Evolutionary conservation across 2,329 filamentous ascomycete species (phyloP).

Genomic region (Diplocarpon rosae): DNA sequence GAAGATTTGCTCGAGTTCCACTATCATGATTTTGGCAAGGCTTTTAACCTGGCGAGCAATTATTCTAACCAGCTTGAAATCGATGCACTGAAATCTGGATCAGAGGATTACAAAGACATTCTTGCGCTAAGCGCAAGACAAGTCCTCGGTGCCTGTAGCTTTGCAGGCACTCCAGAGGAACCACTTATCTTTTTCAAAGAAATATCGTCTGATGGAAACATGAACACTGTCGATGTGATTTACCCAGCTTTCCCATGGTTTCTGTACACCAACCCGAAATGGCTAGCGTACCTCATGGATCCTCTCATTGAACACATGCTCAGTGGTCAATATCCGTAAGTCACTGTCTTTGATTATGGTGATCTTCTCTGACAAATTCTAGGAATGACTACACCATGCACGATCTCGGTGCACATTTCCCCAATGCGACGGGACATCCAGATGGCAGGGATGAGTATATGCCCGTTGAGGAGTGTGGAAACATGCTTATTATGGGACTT

Average conservation of each 20-base stretch:
- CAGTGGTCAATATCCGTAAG: conserved; percentile 63
- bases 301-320: conserved; percentile 72
- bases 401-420: conserved; percentile 61
- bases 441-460: conserved; percentile 54
- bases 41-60: conserved; percentile 52
- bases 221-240: conserved; percentile 79
- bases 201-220: conserved; percentile 76
- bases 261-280: conserved; percentile 71
- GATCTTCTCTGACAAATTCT: neutral
- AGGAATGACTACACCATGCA: conserved; percentile 70
- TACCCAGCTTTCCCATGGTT: conserved; percentile 83
- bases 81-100: conserved; percentile 65
- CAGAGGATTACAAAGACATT: conserved; percentile 66
- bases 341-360: neutral
- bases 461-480: conserved; percentile 56
- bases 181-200: conserved; percentile 75
- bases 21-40: conserved; percentile 60
- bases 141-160: conserved; percentile 67
- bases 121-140: conserved; percentile 69
- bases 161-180: conserved; percentile 59
- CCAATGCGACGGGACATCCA: conserved; percentile 63
- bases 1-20: conserved; percentile 63
- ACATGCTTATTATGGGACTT: conserved; percentile 63
- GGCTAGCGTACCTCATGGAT: conserved; percentile 70
- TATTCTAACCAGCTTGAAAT: conserved; percentile 61